phyloP scores from a whole-genome alignment of 768 basidiomycete species.

The Pleurotus djamor region DNA sequence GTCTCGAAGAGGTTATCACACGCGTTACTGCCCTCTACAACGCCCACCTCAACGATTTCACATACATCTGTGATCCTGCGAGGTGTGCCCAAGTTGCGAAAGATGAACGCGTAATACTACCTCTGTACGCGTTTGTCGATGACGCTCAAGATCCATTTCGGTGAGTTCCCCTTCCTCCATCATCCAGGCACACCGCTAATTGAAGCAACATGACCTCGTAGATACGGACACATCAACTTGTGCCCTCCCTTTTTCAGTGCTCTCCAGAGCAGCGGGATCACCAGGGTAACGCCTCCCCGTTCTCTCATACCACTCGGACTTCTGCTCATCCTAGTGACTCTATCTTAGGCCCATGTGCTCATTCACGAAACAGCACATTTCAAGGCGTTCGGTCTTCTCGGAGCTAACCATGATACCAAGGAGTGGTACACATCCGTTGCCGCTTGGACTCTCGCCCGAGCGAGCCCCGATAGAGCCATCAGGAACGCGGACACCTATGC shows the following conservation, averaged over 20 bases:
- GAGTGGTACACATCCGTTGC: not conserved
- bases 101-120: no score
- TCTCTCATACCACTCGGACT: not conserved
- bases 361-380: conserved; percentile 1
- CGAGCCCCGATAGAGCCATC: not conserved
- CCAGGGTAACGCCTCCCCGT: not conserved
- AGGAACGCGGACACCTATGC: not conserved
- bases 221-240: not conserved
- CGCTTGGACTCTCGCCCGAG: not conserved
- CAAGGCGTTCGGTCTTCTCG: not conserved
- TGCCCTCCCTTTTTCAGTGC: not conserved
- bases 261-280: not conserved
- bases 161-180: no score
- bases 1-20: not conserved
- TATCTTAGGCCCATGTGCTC: not conserved
- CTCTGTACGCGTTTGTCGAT: no score
- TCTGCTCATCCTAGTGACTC: not conserved
- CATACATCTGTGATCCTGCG: not conserved
- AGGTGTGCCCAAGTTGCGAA: not conserved
- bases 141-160: no score
- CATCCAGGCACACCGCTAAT: no score
- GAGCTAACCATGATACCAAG: not conserved
- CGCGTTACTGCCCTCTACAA: not conserved
- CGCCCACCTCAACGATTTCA: not conserved
- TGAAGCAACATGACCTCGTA: not conserved